phyloP scores from a whole-genome alignment of 2,329 filamentous ascomycete species.

The Fusarium hainanense region DNA sequence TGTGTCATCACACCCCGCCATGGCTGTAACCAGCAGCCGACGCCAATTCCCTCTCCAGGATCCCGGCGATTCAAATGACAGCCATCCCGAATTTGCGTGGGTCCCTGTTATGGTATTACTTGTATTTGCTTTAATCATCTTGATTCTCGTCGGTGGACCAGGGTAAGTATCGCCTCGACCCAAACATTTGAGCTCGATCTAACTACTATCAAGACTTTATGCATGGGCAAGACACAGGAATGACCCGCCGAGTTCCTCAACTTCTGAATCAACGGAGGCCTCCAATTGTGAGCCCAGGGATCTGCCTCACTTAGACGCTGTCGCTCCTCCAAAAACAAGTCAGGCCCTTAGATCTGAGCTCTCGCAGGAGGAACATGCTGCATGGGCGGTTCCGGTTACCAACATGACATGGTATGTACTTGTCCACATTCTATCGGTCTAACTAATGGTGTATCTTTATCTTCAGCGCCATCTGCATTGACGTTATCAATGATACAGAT shows the following conservation, averaged over 20 bases:
- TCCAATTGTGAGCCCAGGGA: neutral
- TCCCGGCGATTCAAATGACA: too few species aligned
- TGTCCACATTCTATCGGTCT: rapidly evolving
- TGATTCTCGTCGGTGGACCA: too few species aligned
- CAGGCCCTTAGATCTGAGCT: neutral
- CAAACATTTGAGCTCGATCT: too few species aligned
- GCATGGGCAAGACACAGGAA: neutral
- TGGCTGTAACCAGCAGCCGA: too few species aligned
- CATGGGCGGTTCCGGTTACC: neutral
- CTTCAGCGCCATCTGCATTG: neutral
- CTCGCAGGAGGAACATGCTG: neutral
- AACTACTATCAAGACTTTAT: too few species aligned
- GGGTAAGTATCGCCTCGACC: too few species aligned
- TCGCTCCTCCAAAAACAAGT: neutral
- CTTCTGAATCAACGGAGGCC: neutral
- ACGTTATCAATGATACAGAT: neutral
- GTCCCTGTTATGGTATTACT: too few species aligned
- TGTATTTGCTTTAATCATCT: too few species aligned
- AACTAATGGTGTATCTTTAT: neutral
- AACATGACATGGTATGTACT: neutral
- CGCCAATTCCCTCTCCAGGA: too few species aligned
- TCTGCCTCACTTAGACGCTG: neutral
- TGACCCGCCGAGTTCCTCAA: neutral
- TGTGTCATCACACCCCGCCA: too few species aligned
- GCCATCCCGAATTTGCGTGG: too few species aligned